phyloP scores from a whole-genome alignment of 108 stramenopile genomes.

The Seminavis robusta region DNA sequence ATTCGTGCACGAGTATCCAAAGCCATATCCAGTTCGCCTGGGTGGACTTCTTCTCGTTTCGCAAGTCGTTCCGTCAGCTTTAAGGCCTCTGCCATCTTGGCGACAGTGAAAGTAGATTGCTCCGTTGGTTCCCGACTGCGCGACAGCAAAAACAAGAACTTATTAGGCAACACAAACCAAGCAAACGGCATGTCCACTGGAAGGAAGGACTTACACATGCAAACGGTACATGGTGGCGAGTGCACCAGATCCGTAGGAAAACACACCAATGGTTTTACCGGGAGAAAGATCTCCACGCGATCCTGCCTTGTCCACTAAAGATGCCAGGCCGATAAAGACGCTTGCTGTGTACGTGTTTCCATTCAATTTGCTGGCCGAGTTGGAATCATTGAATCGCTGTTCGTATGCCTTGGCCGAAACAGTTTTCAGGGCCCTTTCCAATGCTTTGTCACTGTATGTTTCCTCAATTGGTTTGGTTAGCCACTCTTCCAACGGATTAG shows the following conservation, averaged over 20 bases:
- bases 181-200: too few species aligned
- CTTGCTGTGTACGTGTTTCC: slow-evolving; percentile 97
- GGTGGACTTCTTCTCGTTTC: slow-evolving; percentile 76
- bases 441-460: slow-evolving; percentile 71
- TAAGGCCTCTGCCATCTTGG: slow-evolving; percentile 66
- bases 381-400: slow-evolving; percentile 53
- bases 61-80: slow-evolving; percentile 65
- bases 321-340: slow-evolving; percentile 85
- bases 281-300: slow-evolving; percentile 55
- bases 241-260: slow-evolving; percentile 81
- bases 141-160: too few species aligned
- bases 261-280: slow-evolving; percentile 70
- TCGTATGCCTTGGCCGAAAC: slow-evolving; percentile 47
- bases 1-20: slow-evolving; percentile 84
- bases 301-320: slow-evolving; percentile 72
- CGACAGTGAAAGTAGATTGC: slow-evolving; percentile 59
- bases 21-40: slow-evolving; percentile 85
- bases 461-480: slow-evolving; percentile 73
- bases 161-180: too few species aligned
- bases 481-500: slow-evolving; percentile 35
- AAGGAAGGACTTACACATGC: slow-evolving; percentile 45
- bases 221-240: slow-evolving; percentile 91
- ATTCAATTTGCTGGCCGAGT: slow-evolving; percentile 65
- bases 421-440: slow-evolving; percentile 52
- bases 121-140: slow-evolving; percentile 13